Base-by-base conservation (phyloP, 495 filamentous ascomycete species). In the Platismatia glauca region DNA sequence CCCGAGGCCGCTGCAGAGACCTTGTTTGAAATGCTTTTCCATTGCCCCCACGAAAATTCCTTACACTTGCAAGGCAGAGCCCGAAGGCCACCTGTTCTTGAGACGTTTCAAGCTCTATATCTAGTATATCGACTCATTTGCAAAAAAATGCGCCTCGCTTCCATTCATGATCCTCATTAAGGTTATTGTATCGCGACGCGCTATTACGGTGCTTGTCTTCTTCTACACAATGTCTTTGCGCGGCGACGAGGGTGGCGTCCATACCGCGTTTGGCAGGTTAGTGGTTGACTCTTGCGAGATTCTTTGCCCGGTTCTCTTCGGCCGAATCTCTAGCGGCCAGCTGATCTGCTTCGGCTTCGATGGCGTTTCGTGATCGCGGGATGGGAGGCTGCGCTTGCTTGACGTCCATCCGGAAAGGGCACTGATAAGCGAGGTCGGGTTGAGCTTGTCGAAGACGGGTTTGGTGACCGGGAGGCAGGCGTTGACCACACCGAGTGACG, bases 381-480 rank as follows among this genome's bases (percentile, higher is more conserved):
- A 7, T 0, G 37, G 18, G 5, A 22, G 7, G 12, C 29, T 11
- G 6, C 16, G 27, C 50, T 33, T 33, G 50, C 27, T 33, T 16
- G 50, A 53, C 3, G 50, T 53, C 50, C 29, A 20, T 4, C 29
- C 50, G 0, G 29, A 53, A 1, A 53, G 7, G 29, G 12, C 5
- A 9, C 35, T 52, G 24, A 43, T 55, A 5, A 33, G 35, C 7
- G 13, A 16, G 7, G 27, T 16, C 0, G 22, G 13, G 24, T 34
- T 29, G 29, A 67, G 20, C 29, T 55, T 67, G 0, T 44, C 61
- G 43, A 65, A 57, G 16, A 62, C 62, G 15, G 62, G 62, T 43
- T 65, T 67, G 13, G 59, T 58, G 37, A 67, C 62, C 7, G 66
- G 66, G 2, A 65, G 55, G 43, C 62, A 67, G 12, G 62, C 57